phyloP scores from a whole-genome alignment of 2,329 filamentous ascomycete genomes.

The Hypoxylon rubiginosum region DNA sequence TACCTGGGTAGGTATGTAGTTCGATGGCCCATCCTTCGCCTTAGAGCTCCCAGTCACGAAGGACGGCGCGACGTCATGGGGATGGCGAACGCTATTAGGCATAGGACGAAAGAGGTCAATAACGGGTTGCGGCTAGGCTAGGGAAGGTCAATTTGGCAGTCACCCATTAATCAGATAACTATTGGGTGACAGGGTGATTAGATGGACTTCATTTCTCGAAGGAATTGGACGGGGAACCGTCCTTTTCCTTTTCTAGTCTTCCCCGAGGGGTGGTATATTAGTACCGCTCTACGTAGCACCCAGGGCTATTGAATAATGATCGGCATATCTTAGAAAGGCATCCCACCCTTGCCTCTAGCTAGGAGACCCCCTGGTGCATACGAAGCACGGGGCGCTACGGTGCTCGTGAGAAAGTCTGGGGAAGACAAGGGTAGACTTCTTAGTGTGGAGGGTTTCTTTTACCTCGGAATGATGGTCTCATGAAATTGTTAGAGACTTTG shows the following conservation, averaged over 20 bases:
- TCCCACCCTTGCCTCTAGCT: conserved; percentile 34
- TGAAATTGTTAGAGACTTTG: conserved; percentile 4
- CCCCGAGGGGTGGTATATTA: conserved; percentile 22
- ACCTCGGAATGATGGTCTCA: conserved; percentile 13
- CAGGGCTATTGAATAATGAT: conserved; percentile 41
- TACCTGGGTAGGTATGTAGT: conserved; percentile 1
- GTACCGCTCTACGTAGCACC: conserved; percentile 21
- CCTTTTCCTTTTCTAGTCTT: conserved; percentile 38
- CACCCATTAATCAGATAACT: conserved; percentile 19
- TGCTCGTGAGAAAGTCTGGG: conserved; percentile 48
- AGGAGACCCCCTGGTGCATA: conserved; percentile 37
- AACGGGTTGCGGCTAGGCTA: conserved; percentile 21
- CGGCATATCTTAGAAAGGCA: conserved; percentile 46
- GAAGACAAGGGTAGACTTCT: conserved; percentile 47
- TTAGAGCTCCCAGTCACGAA: conserved; percentile 24
- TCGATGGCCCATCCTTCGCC: conserved; percentile 4
- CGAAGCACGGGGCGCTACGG: conserved; percentile 38
- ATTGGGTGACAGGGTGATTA: conserved; percentile 36
- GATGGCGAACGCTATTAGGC: conserved; percentile 20
- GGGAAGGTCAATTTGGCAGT: conserved; percentile 28
- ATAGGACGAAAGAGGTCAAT: conserved; percentile 25
- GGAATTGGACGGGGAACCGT: conserved; percentile 33
- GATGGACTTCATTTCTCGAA: conserved; percentile 39
- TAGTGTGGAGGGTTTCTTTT: conserved; percentile 15
- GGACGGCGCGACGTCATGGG: conserved; percentile 39